Percentiles rank a stretch among this genome's conserved stretches.
phyloP scores from a whole-genome alignment of 805 yeast species.

The Isabelozyma gotoi region DNA sequence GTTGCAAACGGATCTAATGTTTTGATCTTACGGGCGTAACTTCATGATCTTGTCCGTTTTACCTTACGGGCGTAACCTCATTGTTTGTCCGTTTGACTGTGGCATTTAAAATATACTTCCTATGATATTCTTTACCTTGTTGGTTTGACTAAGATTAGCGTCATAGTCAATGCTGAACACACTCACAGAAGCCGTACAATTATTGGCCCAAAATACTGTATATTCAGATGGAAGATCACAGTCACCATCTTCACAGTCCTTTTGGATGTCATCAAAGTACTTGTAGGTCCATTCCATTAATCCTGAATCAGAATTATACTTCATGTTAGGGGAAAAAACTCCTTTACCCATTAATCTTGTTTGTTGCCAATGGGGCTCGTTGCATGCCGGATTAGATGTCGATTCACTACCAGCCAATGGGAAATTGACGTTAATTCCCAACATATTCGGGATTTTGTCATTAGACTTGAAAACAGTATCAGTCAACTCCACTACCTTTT shows the following conservation, averaged over 20 bases:
- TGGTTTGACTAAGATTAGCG: constrained; percentile 14
- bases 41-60: no score
- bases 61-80: no score
- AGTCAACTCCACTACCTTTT: constrained; percentile 22
- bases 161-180: constrained; percentile 29
- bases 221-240: constrained; percentile 9
- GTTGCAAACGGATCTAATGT: no score
- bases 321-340: constrained; percentile 7
- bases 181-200: constrained; percentile 23
- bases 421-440: constrained; percentile 26
- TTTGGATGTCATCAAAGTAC: constrained; percentile 13
- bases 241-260: constrained; percentile 10
- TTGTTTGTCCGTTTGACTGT: no score
- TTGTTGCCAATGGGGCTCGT: constrained; percentile 10
- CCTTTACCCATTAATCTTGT: constrained; percentile 11
- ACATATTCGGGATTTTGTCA: constrained; percentile 16
- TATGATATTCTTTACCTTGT: constrained; percentile 2
- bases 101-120: background rate
- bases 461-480: constrained; percentile 15
- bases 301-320: constrained; percentile 5
- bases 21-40: no score
- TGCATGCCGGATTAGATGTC: constrained; percentile 10
- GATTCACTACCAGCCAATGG: constrained; percentile 12
- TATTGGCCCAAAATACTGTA: constrained; percentile 20
- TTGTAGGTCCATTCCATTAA: constrained; percentile 4